Percentiles rank a stretch among this genome's conserved stretches.
These are phyloP conservation scores for Mycena epipterygia DNA, from an alignment of 768 basidiomycete species.

Conservation along the genomic window DNA sequence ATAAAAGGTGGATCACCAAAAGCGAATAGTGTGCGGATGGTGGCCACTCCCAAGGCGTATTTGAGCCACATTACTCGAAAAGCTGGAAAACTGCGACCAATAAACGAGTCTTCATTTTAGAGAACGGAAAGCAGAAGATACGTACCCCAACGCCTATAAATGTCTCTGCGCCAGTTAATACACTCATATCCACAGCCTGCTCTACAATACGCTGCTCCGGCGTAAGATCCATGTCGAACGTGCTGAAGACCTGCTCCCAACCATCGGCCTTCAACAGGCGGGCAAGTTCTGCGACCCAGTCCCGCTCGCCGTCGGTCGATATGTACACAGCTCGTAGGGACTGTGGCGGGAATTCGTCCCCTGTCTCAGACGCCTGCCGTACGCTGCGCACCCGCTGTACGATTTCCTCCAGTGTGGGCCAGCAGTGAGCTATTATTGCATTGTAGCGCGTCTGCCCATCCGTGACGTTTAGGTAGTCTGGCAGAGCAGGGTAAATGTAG, in stretches of 20 bases:
- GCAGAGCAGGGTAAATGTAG: constrained; percentile 54
- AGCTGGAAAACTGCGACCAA: constrained; percentile 42
- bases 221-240: constrained; percentile 54
- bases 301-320: constrained; percentile 58
- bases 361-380: constrained; percentile 22
- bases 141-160: constrained; percentile 63
- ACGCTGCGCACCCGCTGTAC: constrained; percentile 52
- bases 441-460: constrained; percentile 38
- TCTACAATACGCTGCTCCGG: constrained; percentile 59
- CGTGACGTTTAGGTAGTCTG: constrained; percentile 39
- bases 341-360: constrained; percentile 1
- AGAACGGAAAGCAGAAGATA: neutral
- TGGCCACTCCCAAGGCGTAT: constrained; percentile 45
- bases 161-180: constrained; percentile 59
- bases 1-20: constrained; percentile 27
- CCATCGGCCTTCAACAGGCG: constrained; percentile 45
- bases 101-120: neutral
- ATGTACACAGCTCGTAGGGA: constrained; percentile 57
- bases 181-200: constrained; percentile 64
- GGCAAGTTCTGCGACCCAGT: constrained; percentile 57
- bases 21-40: constrained; percentile 12
- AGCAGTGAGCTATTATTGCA: constrained; percentile 55
- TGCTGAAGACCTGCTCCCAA: constrained; percentile 57
- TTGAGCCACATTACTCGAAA: constrained; percentile 52
- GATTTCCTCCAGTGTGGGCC: constrained; percentile 56